Evolutionary conservation across 176 grass and related monocot genomes (phyloP).

Genomic region (Rhipidocladum racemiflorum): DNA sequence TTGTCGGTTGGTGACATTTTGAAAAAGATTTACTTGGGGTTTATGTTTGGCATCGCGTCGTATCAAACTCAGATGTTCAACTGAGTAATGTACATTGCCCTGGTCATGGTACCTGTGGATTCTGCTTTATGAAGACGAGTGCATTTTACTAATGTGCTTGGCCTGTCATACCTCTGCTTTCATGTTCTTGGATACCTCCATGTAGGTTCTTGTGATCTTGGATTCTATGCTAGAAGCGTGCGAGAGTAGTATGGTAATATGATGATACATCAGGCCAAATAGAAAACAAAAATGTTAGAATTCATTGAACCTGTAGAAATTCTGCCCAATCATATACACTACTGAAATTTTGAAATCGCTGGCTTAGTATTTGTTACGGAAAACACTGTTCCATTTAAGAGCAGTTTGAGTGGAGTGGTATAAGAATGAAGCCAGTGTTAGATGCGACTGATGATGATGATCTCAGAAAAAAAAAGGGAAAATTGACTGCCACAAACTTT

Average conservation of each 20-base stretch:
- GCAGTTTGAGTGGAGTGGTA: too few relatives aligned
- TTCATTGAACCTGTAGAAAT: not conserved
- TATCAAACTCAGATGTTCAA: constrained; percentile 42
- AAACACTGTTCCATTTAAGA: too few relatives aligned
- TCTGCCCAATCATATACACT: not conserved
- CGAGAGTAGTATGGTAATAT: not conserved
- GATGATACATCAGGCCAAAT: not conserved
- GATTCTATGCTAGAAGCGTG: not conserved
- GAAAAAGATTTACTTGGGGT: constrained; percentile 35
- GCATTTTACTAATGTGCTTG: constrained; percentile 15
- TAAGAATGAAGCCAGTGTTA: not conserved
- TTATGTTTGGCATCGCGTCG: constrained; percentile 42
- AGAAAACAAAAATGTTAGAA: not conserved
- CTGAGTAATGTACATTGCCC: constrained; percentile 63
- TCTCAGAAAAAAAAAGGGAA: not conserved
- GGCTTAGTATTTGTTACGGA: not conserved
- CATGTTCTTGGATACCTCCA: not conserved
- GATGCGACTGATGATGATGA: not conserved
- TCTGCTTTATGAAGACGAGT: constrained; percentile 46
- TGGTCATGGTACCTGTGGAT: constrained; percentile 44
- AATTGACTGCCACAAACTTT: too few relatives aligned
- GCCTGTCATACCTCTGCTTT: not conserved
- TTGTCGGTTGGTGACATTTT: constrained; percentile 44
- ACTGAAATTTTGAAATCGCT: not conserved
- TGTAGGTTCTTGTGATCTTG: not conserved